Base-by-base conservation (phyloP, 108 stramenopile species). In the Fistulifera solaris region DNA sequence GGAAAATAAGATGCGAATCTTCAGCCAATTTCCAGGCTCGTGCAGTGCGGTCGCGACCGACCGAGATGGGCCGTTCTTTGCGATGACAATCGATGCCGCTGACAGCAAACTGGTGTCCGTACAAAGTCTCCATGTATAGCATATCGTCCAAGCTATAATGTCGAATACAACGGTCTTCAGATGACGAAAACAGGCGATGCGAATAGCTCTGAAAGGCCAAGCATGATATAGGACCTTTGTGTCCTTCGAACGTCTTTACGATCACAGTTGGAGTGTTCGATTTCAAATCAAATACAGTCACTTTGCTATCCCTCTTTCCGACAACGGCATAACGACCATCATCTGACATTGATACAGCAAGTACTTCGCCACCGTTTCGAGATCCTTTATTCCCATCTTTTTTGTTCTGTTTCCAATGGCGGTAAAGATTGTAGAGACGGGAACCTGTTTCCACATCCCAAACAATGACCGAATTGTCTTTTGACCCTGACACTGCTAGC, bases 101-200 rank as follows among this genome's bases (percentile, higher is more conserved):
- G 47, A 98, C 75, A 26, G 76, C 93, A 24, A 93, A 80, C 73
- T 97, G 95, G 58, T 99, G 99, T 14, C 99, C 99, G 59, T 96
- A 99, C 40, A 98, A 58, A 0, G 97, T 98, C 73, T 99, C 99
- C 19, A 99, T 62, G 56, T 96, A 96, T n/a, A 84, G 81, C 92
- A 94, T 90, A 62, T 92, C 86, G 43, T 80, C 74, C 52, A 92
- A 53, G 66, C 87, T 80, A 63, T 91, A 96, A 55, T 92, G 78
- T 45, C 70, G 79, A 24, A 95, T 76, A 61, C 88, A 93, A 22
- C 97, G 67, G 89, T 98, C 97, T 41, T 87, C 75, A 50, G 83
- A 83, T 19, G 80, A 92, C 1, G 96, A 96, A 66, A 90, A 99
- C 17, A 99, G 69, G 56, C 92, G 85, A 43, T 83, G 58, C 22